Evolutionary conservation across 2,329 filamentous ascomycete species (phyloP).

Genomic region (Aspergillus aculeatus): DNA sequence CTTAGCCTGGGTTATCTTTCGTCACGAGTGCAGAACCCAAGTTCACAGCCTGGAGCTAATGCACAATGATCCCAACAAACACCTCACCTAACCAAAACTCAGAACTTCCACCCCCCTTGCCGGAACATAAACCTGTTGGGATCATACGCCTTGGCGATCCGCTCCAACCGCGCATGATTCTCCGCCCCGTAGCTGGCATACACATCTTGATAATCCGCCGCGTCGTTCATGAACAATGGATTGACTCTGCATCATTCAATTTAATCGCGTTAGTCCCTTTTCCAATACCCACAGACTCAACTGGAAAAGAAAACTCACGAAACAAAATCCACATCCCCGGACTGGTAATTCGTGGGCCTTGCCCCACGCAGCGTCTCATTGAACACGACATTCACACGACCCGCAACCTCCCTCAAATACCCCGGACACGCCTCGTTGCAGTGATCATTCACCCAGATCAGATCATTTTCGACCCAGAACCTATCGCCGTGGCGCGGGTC

Average conservation of each 20-base stretch:
- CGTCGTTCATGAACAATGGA: slow-evolving; percentile 15
- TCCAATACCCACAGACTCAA: background rate
- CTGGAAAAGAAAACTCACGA: slow-evolving; percentile 3
- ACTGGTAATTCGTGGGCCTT: slow-evolving; percentile 6
- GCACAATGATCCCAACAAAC: background rate
- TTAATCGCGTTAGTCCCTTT: background rate
- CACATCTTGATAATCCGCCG: slow-evolving; percentile 12
- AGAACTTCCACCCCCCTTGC: slow-evolving; percentile 10
- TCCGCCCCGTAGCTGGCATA: slow-evolving; percentile 11
- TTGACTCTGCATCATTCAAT: background rate
- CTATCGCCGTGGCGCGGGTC: slow-evolving; percentile 10
- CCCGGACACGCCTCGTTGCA: slow-evolving; percentile 10
- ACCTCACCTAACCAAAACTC: background rate
- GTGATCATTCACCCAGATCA: slow-evolving; percentile 8
- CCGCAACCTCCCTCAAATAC: slow-evolving; percentile 8
- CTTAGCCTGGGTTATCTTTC: no score
- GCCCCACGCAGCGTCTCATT: background rate
- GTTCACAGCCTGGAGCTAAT: no score
- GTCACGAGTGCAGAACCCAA: background rate
- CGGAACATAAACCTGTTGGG: slow-evolving; percentile 9
- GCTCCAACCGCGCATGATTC: slow-evolving; percentile 6
- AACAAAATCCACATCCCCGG: slow-evolving; percentile 5
- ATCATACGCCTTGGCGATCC: slow-evolving; percentile 10
- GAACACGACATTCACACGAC: background rate
- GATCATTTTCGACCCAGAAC: slow-evolving; percentile 14